Percentiles rank a stretch among this genome's conserved stretches.
Evolutionary conservation across 2,329 filamentous ascomycete species (phyloP).

Genomic region (Fusarium oligoseptatum): DNA sequence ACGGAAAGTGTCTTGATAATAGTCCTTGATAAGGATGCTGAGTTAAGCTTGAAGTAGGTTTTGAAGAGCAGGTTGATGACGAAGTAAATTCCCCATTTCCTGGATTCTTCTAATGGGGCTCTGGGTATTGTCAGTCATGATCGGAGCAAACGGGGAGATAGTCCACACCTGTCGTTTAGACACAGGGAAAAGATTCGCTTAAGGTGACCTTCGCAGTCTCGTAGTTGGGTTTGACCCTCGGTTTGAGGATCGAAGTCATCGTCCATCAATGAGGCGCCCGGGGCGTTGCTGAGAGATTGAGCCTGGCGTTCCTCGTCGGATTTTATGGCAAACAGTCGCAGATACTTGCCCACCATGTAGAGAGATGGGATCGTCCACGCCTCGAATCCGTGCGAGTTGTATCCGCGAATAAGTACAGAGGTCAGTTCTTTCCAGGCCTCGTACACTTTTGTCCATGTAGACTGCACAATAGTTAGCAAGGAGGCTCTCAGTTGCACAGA

Average conservation of each 20-base stretch:
- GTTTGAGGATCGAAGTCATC: conserved; percentile 85
- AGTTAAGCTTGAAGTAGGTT: conserved; percentile 97
- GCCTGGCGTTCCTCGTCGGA: conserved; percentile 78
- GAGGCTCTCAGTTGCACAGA: background rate
- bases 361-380: conserved; percentile 95
- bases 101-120: conserved; percentile 85
- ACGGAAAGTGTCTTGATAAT: conserved; percentile 87
- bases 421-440: conserved; percentile 90
- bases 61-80: conserved; percentile 97
- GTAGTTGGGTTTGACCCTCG: conserved; percentile 85
- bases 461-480: conserved; percentile 47
- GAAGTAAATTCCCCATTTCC: conserved; percentile 98
- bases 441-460: conserved; percentile 87
- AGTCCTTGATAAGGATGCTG: conserved; percentile 89
- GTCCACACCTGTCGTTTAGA: conserved; percentile 83
- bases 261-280: conserved; percentile 67
- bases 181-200: conserved; percentile 95
- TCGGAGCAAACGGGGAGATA: background rate
- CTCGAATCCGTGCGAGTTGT: conserved; percentile 80
- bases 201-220: conserved; percentile 90
- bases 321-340: conserved; percentile 89
- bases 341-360: conserved; percentile 87
- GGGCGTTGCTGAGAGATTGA: conserved; percentile 53
- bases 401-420: conserved; percentile 82
- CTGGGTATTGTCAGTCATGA: conserved; percentile 49